A percentile compares a stretch with the other conserved stretches of the same genome.
Conservation (phyloP, 805 yeast genomes). For the Pichia scutulata region DNA sequence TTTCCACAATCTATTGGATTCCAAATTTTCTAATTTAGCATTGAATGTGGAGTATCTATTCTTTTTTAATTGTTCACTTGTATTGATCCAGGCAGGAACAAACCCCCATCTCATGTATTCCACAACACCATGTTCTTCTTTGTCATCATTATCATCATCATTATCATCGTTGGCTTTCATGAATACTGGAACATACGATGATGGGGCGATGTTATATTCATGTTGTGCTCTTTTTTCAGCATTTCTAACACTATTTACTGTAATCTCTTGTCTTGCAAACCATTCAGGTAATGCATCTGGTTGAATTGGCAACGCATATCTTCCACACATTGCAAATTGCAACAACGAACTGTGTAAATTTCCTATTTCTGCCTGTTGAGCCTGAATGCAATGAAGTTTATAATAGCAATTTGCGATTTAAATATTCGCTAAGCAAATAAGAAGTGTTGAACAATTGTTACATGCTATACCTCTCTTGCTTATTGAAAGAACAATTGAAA, state of each 20-base stretch:
- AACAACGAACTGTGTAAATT: neutral
- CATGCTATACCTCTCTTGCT: neutral
- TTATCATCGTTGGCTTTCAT: neutral
- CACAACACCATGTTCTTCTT: constrained; percentile 12
- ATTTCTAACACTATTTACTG: constrained; percentile 21
- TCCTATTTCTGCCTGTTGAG: neutral
- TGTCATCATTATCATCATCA: neutral
- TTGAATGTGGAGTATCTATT: constrained; percentile 54
- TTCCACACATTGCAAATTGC: constrained; percentile 26
- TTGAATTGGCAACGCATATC: constrained; percentile 28
- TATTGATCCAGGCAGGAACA: constrained; percentile 58
- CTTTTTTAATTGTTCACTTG: constrained; percentile 23
- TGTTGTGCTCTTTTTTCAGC: constrained; percentile 22
- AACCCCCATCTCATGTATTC: constrained; percentile 75
- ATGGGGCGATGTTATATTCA: constrained; percentile 59
- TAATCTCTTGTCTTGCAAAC: constrained; percentile 24
- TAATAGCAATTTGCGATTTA: neutral
- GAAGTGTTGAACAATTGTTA: neutral
- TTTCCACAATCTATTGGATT: constrained; percentile 51
- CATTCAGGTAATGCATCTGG: constrained; percentile 38
- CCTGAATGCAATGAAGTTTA: neutral
- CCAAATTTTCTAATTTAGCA: constrained; percentile 61
- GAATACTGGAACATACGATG: constrained; percentile 40
- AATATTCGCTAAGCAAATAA: too few relatives aligned
- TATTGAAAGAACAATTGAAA: neutral